Evolutionary conservation across 2,329 filamentous ascomycete genomes (phyloP), one percentile per base, ranked within the genome.

Genomic region (Talaromyces sp.): DNA sequence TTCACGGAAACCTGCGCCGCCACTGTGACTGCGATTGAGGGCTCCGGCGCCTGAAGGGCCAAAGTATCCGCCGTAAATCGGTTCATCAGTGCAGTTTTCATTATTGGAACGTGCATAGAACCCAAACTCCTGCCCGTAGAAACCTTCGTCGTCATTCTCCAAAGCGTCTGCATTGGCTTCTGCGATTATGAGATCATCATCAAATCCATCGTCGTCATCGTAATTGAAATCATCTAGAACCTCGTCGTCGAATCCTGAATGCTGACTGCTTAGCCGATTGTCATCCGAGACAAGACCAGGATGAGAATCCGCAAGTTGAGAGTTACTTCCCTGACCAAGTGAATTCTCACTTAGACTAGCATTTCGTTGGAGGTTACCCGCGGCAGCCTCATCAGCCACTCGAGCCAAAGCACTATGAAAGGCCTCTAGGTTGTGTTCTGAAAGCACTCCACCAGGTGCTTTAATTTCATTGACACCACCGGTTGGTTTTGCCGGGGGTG

Each of bases 91-190:
- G 64, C 80, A 79, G 34, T 79, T 81, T 22, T 82, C 83, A 56
- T 82, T 75, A 19, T 56, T 63, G 11, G 79, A 76, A 19, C 79
- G 77, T 27, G 93, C 92, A 76, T 97, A 99, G 76, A 99, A 99
- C 0, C 93, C 93, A 73, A 99, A 99, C 75, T 99, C 95, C 70
- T 93, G 90, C 0, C 95, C 95, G 73, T 99, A 99, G 81, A 95
- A 96, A 0, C 92, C 94, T 69, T 97, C 94, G 6, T 89, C 89
- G 73, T 99, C 95, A 70, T 92, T 93, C 54, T 95, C 94, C 7
- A 99, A 83, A 1, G 91, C 95, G 75, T 95, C 93, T 0, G 94
- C 93, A 71, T 99, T 99, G 5, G 95, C 95, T 65, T 93, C 95
- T 0, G 93, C 94, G 67, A 99, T 96, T 71, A 98, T 95, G 36